Percentiles rank a stretch among this genome's conserved stretches.
These are phyloP conservation scores for Dothiorella sarmentorum DNA, from an alignment of 2,329 filamentous ascomycete genomes.

Conservation along the genomic window DNA sequence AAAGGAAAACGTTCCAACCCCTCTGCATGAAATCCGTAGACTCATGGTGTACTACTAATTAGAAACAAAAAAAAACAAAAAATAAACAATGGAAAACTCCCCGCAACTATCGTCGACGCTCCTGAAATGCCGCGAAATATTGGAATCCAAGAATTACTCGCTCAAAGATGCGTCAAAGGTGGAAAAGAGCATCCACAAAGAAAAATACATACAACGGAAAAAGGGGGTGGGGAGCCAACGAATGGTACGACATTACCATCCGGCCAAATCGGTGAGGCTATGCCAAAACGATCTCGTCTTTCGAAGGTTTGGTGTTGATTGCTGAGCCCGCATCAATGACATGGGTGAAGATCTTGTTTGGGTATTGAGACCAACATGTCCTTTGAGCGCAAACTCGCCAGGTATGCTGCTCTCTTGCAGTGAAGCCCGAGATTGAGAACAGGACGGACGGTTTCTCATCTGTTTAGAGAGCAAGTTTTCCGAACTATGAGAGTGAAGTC, in stretches of 20 bases:
- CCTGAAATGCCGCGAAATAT: neutral
- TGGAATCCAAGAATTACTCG: conserved; percentile 3
- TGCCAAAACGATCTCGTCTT: conserved; percentile 13
- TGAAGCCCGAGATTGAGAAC: neutral
- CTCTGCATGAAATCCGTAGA: conserved; percentile 4
- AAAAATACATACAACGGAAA: neutral
- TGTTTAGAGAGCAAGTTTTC: neutral
- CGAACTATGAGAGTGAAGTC: neutral
- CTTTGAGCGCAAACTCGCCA: neutral
- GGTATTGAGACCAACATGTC: neutral
- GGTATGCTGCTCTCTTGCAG: neutral
- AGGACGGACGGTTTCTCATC: neutral
- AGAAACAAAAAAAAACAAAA: neutral
- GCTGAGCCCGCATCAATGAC: neutral
- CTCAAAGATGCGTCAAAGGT: neutral
- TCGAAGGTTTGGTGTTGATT: conserved; percentile 1
- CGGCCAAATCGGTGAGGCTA: conserved; percentile 10
- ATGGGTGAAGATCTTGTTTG: neutral
- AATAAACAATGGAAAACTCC: neutral
- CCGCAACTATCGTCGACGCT: neutral
- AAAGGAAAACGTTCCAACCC: neutral
- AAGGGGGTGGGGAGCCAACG: too few relatives aligned
- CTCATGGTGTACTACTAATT: neutral
- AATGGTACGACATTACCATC: too few relatives aligned
- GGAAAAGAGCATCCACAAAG: neutral